A percentile compares a stretch with the other conserved stretches of the same genome.
phyloP scores from a whole-genome alignment of 2,329 filamentous ascomycete genomes.

The Fusarium sp. region DNA sequence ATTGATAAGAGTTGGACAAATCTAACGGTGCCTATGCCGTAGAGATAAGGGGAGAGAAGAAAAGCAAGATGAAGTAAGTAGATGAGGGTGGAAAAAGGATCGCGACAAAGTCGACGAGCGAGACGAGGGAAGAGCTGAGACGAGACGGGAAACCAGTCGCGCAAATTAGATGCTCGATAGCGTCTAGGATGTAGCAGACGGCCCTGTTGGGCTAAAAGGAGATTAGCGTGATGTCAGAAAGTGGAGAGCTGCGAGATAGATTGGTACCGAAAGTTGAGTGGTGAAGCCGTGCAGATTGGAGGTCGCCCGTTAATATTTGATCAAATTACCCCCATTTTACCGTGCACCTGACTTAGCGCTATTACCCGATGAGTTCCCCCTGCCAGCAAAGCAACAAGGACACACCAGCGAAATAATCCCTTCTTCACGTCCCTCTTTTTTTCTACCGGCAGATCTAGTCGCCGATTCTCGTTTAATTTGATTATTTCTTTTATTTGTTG shows the following conservation, averaged over 20 bases:
- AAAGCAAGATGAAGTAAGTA: constrained; percentile 29
- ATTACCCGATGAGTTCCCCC: constrained; percentile 30
- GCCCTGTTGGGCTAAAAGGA: constrained; percentile 34
- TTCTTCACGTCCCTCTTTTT: constrained; percentile 7
- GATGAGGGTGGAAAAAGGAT: constrained; percentile 40
- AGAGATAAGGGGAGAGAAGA: constrained; percentile 27
- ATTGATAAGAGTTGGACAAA: constrained; percentile 11
- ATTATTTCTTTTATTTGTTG: neutral
- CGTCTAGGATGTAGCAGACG: constrained; percentile 41
- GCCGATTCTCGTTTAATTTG: constrained; percentile 1
- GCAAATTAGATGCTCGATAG: constrained; percentile 46
- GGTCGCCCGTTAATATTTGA: constrained; percentile 26
- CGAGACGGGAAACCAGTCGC: constrained; percentile 42
- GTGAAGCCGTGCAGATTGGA: fast-evolving
- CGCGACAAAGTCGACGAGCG: constrained; percentile 38
- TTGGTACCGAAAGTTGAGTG: constrained; percentile 17
- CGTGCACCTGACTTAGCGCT: constrained; percentile 34
- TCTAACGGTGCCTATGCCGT: constrained; percentile 27
- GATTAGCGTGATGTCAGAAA: constrained; percentile 24
- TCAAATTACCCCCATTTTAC: constrained; percentile 34
- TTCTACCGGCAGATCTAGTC: constrained; percentile 10
- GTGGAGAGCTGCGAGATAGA: constrained; percentile 43
- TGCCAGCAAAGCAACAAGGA: constrained; percentile 19
- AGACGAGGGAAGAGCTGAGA: constrained; percentile 39
- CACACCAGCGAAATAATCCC: constrained; percentile 6